These are phyloP conservation scores for Coccomyxa sp. DNA, from an alignment of 139 green algal genomes.

Conservation along the genomic window DNA sequence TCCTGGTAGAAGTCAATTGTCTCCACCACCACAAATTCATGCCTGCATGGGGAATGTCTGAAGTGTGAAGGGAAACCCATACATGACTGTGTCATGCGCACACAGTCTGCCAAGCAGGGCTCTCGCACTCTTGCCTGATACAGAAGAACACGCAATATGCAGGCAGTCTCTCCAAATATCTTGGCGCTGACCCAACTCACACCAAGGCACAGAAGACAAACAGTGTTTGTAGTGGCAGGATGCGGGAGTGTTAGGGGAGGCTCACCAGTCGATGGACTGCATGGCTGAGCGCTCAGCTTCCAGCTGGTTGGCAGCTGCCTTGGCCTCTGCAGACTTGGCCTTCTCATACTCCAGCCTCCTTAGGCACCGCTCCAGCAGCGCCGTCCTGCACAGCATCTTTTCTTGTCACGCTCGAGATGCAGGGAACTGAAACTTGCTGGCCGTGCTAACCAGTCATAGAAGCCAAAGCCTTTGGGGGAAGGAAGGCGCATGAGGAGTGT, in stretches of 20 bases:
- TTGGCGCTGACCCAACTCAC: too few relatives aligned
- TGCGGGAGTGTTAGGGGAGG: too few relatives aligned
- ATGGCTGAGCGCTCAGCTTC: conserved; percentile 88
- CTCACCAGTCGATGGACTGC: conserved; percentile 86
- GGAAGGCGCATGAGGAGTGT: too few relatives aligned
- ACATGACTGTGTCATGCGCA: too few relatives aligned
- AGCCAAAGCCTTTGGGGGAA: too few relatives aligned
- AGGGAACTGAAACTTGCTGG: too few relatives aligned
- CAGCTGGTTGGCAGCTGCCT: conserved; percentile 63
- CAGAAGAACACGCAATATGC: background rate
- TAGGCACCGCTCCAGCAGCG: conserved; percentile 77
- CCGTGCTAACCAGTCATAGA: too few relatives aligned
- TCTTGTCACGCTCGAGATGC: too few relatives aligned
- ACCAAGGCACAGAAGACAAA: too few relatives aligned
- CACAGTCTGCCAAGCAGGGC: background rate
- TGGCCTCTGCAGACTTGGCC: conserved; percentile 60
- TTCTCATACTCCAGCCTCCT: conserved; percentile 88
- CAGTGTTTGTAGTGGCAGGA: too few relatives aligned
- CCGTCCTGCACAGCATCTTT: conserved; percentile 38
- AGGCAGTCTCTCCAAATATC: background rate
- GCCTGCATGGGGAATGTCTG: too few relatives aligned
- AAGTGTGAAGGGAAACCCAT: too few relatives aligned
- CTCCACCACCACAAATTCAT: conserved; percentile 97
- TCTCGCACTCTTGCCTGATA: background rate
- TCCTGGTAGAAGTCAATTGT: conserved; percentile 93